Base-by-base conservation (phyloP, 2,329 filamentous ascomycete species). In the Colletotrichum cordylinicola region DNA sequence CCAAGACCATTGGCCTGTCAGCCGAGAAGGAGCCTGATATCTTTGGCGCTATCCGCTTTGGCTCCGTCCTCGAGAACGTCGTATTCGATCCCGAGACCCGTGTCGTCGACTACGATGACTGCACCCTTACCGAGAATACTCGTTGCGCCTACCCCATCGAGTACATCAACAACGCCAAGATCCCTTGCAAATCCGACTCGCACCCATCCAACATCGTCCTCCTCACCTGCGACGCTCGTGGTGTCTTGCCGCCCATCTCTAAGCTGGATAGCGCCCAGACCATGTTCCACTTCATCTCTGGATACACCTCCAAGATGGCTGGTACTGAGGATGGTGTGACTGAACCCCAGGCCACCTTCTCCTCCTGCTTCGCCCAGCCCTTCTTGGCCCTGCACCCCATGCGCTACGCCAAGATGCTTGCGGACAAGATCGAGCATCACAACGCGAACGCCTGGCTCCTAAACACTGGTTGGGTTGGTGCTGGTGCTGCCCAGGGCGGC, bases 221-320 rank as follows among this genome's bases (percentile, higher is more conserved):
- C 81, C 93, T 99, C 81, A 99, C 97, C 78, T 99, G 97, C 89
- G 97, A 99, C 83, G 97, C 97, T 76, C 95, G 97, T 80, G 97
- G 97, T 90, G 97, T 99, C 66, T 93, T 99, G 72, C 97, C 97
- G 73, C 97, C 97, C 65, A 98, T 99, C 88, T 98, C 96, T 82
- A 98, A 98, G 91, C 94, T 99, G 85, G 93, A 94, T 90, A 92
- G 94, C 79, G 93, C 95, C 82, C 97, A 98, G 90, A 98, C 96
- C 86, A 98, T 99, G 96, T 99, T 98, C 94, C 97, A 99, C 91
- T 99, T 99, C 93, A 99, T 99, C 88, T 98, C 95, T 21, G 97
- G 97, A 81, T 99, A 99, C 91, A 99, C 97, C 79, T 98, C 96
- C 84, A 99, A 99, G 93, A 99, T 99, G 97, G 97, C 97, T 79